Evolutionary conservation across 2,329 filamentous ascomycete species (phyloP), one percentile per base, ranked within the genome.

Genomic region (Ceratocystis papillata): DNA sequence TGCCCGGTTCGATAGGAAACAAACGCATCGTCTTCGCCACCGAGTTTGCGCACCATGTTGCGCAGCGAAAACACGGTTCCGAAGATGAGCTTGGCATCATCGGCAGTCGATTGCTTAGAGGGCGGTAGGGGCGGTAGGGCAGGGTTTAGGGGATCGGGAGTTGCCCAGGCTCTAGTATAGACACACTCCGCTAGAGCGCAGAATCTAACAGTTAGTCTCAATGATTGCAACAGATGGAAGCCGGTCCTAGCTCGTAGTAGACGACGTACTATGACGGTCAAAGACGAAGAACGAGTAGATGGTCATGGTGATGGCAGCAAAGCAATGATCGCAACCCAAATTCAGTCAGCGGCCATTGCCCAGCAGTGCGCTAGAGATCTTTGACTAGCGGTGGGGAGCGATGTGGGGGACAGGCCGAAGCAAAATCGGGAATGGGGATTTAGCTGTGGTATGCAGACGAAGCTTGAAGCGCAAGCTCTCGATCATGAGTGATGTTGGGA

Each of bases 211-310:
- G 41, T 65, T 55, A 64, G 22, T 44, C 44, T 22, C 20, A 59
- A 28, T 30, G 22, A 63, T 68, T 65, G 63, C 20, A 65, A 65
- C 69, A 68, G 64, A 61, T 65, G 66, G 12, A 22, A 5, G 5
- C 28, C 55, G 10, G 25, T 20, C 4, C 15, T 46, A 17, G n/a
- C 41, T 53, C 44, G 41, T 48, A 48, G 45, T 45, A 60, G 46
- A 5, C 62, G 12, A 73, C 83, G 74, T 82, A 96, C 94, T 96
- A 78, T 99, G 94, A 70, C 94, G 88, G 79, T 99, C 94, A 76
- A 99, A 99, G 74, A 99, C 96, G 81, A 96, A 96, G 78, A 99
- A 96, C 68, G 91, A 92, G 79, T 95, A 97, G 76, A 97, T 89
- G 68, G 88, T 87, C 94, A 99, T 97, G 74, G 71, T 57, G 45